Conservation (phyloP, 23 red algal genomes). For the Cyanidioschyzon merolae region DNA sequence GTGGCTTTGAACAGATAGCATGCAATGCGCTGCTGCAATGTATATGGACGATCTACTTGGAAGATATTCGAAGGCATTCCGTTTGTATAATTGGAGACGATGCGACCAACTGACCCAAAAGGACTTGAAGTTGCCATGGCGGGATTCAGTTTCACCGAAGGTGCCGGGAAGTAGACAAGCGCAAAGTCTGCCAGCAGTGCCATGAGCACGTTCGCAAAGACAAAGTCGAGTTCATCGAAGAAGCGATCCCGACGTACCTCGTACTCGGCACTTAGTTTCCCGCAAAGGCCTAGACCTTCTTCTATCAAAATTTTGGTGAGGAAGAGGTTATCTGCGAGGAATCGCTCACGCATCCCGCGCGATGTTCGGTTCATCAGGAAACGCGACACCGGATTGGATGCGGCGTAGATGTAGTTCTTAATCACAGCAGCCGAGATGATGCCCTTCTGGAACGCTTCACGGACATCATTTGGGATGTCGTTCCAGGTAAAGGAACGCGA, state of each 20-base stretch:
- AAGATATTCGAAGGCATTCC: conserved; percentile 78
- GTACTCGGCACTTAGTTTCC: conserved; percentile 92
- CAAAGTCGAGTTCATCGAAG: conserved; percentile 88
- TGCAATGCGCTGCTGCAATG: conserved; percentile 53
- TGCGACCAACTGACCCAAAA: not conserved
- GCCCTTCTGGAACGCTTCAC: conserved; percentile 37
- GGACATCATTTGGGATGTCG: conserved; percentile 54
- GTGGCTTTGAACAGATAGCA: conserved; percentile 56
- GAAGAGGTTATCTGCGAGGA: conserved; percentile 90
- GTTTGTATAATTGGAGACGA: not conserved
- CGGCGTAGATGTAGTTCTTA: conserved; percentile 52
- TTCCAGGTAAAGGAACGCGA: conserved; percentile 35
- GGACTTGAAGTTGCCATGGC: not conserved
- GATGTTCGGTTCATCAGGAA: conserved; percentile 44
- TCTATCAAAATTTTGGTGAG: conserved; percentile 88
- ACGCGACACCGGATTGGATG: conserved; percentile 42
- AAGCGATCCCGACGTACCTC: conserved; percentile 69
- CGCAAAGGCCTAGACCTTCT: conserved; percentile 80
- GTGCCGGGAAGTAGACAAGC: conserved; percentile 82
- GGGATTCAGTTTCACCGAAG: conserved; percentile 31
- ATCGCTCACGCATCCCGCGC: conserved; percentile 67
- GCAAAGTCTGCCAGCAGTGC: conserved; percentile 93
- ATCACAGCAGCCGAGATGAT: conserved; percentile 45
- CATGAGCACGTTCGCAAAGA: conserved; percentile 85
- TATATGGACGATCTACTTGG: conserved; percentile 79